These are phyloP conservation scores for Saxophila tyrrhenica DNA, from an alignment of 495 filamentous ascomycete genomes.

Conservation along the genomic window DNA sequence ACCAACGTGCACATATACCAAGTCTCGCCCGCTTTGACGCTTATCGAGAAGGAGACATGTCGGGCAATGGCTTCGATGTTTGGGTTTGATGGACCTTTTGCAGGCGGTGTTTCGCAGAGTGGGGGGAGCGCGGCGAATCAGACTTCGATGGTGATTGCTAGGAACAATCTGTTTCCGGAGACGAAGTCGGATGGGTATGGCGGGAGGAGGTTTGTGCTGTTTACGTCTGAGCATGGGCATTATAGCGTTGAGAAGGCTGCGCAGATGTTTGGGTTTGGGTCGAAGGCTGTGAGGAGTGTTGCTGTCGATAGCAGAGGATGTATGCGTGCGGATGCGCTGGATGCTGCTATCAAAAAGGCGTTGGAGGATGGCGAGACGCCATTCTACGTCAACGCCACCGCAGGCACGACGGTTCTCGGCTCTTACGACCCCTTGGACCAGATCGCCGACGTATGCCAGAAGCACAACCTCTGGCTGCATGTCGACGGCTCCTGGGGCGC, in stretches of 20 bases:
- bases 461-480: conserved; percentile 75
- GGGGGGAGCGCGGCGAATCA: conserved; percentile 80
- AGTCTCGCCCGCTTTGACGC: conserved; percentile 76
- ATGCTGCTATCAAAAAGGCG: conserved; percentile 46
- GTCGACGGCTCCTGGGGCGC: conserved; percentile 89
- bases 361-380: conserved; percentile 58
- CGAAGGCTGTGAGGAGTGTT: conserved; percentile 58
- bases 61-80: conserved; percentile 60
- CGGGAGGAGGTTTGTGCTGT: conserved; percentile 58
- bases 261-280: conserved; percentile 73
- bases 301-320: conserved; percentile 58
- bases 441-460: conserved; percentile 60
- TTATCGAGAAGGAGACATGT: conserved; percentile 73
- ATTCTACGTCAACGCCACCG: conserved; percentile 91
- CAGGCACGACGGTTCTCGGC: conserved; percentile 86
- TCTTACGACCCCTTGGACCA: conserved; percentile 72
- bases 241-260: conserved; percentile 94
- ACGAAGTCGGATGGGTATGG: conserved; percentile 62
- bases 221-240: conserved; percentile 81
- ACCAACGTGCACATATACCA: conserved; percentile 86
- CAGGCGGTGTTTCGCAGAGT: conserved; percentile 78
- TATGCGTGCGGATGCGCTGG: conserved; percentile 58
- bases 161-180: conserved; percentile 69
- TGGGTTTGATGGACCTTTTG: conserved; percentile 57
- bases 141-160: conserved; percentile 77